Percentiles rank a stretch among this genome's conserved stretches.
These are phyloP conservation scores for Colletotrichum shisoi DNA, from an alignment of 2,329 filamentous ascomycete species.

Conservation along the genomic window DNA sequence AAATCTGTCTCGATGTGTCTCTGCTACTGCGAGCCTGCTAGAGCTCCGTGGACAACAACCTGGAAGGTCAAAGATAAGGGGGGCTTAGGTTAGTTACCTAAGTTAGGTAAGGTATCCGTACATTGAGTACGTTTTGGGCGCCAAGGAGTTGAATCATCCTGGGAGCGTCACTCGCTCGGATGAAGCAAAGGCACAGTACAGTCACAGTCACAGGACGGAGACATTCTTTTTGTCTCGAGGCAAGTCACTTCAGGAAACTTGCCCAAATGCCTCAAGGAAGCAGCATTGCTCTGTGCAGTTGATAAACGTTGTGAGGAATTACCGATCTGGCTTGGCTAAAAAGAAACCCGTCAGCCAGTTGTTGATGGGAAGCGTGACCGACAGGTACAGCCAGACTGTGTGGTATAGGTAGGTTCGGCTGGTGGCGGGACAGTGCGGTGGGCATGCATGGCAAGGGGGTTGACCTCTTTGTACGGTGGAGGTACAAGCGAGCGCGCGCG, in stretches of 20 bases:
- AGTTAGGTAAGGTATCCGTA: too few relatives aligned
- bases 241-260: slow-evolving; percentile 16
- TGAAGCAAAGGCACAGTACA: slow-evolving; percentile 27
- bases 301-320: slow-evolving; percentile 23
- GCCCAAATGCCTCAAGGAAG: neutral
- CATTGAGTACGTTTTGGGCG: slow-evolving; percentile 23
- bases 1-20: neutral
- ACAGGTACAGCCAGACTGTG: neutral
- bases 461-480: slow-evolving; percentile 14
- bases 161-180: slow-evolving; percentile 37
- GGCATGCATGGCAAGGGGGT: slow-evolving; percentile 23
- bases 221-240: neutral
- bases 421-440: slow-evolving; percentile 21
- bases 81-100: neutral
- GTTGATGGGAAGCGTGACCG: neutral
- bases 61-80: slow-evolving; percentile 30
- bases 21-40: neutral
- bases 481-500: neutral
- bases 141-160: slow-evolving; percentile 35
- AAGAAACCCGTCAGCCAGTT: slow-evolving; percentile 5
- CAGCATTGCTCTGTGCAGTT: slow-evolving; percentile 2
- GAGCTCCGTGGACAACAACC: neutral
- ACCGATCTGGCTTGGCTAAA: neutral
- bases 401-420: neutral
- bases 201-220: slow-evolving; percentile 7